Percentiles rank a stretch among this genome's conserved stretches.
These are phyloP conservation scores for Lactifluus echinatus DNA, from an alignment of 768 basidiomycete genomes.

Conservation along the genomic window DNA sequence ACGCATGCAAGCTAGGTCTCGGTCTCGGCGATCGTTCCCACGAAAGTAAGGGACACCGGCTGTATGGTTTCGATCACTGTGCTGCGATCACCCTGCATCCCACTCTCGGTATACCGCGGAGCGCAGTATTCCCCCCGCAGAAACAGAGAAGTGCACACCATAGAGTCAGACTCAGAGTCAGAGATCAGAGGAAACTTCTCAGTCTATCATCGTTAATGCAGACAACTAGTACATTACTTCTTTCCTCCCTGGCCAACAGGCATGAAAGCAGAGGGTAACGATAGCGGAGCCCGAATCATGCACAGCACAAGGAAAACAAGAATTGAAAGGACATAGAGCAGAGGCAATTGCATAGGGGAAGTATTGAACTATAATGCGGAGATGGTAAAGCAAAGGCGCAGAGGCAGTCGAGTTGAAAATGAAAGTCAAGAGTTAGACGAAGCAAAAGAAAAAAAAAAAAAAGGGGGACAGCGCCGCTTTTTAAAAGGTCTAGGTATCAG, in stretches of 20 bases:
- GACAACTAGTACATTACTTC: conserved; percentile 15
- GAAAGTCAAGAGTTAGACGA: conserved; percentile 8
- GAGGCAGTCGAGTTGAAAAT: not conserved
- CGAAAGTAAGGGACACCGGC: conserved; percentile 5
- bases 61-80: conserved; percentile 15
- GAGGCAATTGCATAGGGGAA: conserved; percentile 14
- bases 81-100: too few relatives aligned
- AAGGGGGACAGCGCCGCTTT: conserved; percentile 8
- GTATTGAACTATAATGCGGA: conserved; percentile 17
- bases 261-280: conserved; percentile 12
- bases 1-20: too few relatives aligned
- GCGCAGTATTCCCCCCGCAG: not conserved
- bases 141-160: not conserved
- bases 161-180: too few relatives aligned
- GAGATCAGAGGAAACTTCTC: not conserved
- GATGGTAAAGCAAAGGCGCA: conserved; percentile 17
- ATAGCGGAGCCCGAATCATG: conserved; percentile 9
- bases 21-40: conserved; percentile 15
- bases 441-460: conserved; percentile 3
- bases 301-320: conserved; percentile 14
- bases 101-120: conserved; percentile 1
- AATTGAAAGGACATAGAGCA: conserved; percentile 9
- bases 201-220: conserved; percentile 8
- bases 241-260: conserved; percentile 4
- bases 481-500: conserved; percentile 12